Percentiles rank a stretch among this genome's conserved stretches.
phyloP scores from a whole-genome alignment of 805 yeast genomes.

The Pichia heedii region DNA sequence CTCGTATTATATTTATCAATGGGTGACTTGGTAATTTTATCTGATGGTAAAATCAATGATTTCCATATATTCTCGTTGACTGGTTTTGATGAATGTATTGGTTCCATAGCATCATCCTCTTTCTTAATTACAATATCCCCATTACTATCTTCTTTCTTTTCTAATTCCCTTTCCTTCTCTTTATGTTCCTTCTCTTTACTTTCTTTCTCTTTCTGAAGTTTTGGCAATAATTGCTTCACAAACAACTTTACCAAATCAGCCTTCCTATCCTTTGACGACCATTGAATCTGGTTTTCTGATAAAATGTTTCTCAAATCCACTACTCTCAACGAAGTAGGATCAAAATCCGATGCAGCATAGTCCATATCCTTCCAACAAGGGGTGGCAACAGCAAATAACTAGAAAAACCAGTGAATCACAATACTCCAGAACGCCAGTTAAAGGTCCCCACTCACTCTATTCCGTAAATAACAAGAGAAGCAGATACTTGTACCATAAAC shows the following conservation, averaged over 20 bases:
- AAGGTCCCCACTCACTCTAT: too few relatives aligned
- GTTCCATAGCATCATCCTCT: neutral
- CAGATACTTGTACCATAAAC: too few relatives aligned
- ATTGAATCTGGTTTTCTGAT: constrained; percentile 42
- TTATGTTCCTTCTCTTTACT: neutral
- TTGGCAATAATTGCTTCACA: constrained; percentile 6
- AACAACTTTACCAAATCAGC: constrained; percentile 38
- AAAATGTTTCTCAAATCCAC: constrained; percentile 58
- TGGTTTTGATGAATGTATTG: too few relatives aligned
- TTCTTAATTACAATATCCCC: neutral
- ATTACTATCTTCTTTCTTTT: neutral
- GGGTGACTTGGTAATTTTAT: too few relatives aligned
- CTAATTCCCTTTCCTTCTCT: neutral
- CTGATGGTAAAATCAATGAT: neutral
- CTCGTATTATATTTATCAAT: too few relatives aligned
- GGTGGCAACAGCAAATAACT: too few relatives aligned
- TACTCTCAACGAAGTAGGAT: constrained; percentile 52
- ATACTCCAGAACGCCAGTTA: too few relatives aligned
- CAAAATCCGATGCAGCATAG: constrained; percentile 39
- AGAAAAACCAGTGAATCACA: too few relatives aligned
- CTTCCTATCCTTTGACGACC: constrained; percentile 54
- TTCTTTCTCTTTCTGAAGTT: neutral
- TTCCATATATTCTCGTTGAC: neutral
- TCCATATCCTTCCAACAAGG: neutral
- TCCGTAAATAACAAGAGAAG: too few relatives aligned